Base-by-base conservation (phyloP, 2,329 filamentous ascomycete genomes). In the Paraphaeosphaeria minitans region DNA sequence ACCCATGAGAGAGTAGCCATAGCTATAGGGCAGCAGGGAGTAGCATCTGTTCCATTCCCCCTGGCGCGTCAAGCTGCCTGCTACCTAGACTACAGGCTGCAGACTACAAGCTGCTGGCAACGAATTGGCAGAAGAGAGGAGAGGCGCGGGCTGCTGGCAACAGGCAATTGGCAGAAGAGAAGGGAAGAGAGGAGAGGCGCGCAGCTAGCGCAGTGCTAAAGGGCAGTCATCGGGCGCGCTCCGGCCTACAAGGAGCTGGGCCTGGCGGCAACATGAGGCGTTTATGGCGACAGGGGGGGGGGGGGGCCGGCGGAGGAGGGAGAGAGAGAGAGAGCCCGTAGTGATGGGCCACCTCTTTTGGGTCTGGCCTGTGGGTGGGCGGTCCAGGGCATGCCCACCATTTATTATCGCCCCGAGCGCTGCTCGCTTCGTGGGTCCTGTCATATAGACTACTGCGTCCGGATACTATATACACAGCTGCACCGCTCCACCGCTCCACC, bases 351-450 rank as follows among this genome's bases (percentile, higher is more conserved):
- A 54, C 10, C 50, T 52, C 22, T 31, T 35, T 35, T 33, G 47
- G 47, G 47, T 31, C 27, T 43, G 41, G n/a, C n/a, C n/a, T n/a
- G n/a, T n/a, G n/a, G n/a, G n/a, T 43, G 19, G 39, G 22, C 50
- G 48, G 51, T 46, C 55, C 48, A 53, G 55, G 55, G 50, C 27
- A 19, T 27, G 37, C 46, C 43, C 48, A 50, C 48, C 55, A 60
- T 60, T 54, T 60, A 60, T 57, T 50, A 55, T 49, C 54, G 50
- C 54, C 53, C 43, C 22, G 39, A 27, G 14, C 29, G 29, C 42
- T 56, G 50, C 52, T 53, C 51, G 39, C 49, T 41, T 29, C 49
- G 33, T 39, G 31, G 45, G 16, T 29, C 27, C 31, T 29, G 47
- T 10, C 29, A 6, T 31, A 8, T 31, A 8, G 29, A 31, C 29